phyloP scores from a whole-genome alignment of 2,329 filamentous ascomycete species.

The Bipolaris victoriae region DNA sequence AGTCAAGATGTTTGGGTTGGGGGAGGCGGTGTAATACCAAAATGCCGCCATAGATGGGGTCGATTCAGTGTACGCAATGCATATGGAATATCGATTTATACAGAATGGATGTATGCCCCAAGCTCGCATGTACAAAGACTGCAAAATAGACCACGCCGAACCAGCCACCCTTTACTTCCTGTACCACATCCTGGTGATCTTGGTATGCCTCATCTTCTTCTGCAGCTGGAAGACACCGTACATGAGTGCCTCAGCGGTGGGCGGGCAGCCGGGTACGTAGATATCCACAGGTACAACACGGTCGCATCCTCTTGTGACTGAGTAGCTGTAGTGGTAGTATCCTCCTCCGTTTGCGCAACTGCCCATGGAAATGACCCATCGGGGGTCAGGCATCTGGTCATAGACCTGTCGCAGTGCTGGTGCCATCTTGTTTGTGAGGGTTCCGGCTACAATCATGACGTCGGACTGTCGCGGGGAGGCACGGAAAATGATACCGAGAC shows the following conservation, averaged over 20 bases:
- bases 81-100: slow-evolving; percentile 22
- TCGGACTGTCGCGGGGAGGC: slow-evolving; percentile 89
- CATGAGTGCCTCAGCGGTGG: slow-evolving; percentile 61
- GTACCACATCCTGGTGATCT: slow-evolving; percentile 65
- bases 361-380: slow-evolving; percentile 87
- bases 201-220: slow-evolving; percentile 73
- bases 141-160: slow-evolving; percentile 20
- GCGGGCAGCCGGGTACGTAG: slow-evolving; percentile 77
- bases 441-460: slow-evolving; percentile 94
- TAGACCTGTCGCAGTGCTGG: slow-evolving; percentile 89
- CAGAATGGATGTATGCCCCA: slow-evolving; percentile 16
- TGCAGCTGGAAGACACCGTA: slow-evolving; percentile 76
- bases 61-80: slow-evolving; percentile 13
- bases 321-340: slow-evolving; percentile 88
- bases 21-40: slow-evolving; percentile 28
- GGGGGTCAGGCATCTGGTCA: slow-evolving; percentile 92
- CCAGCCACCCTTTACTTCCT: slow-evolving; percentile 51
- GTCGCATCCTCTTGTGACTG: slow-evolving; percentile 77
- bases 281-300: slow-evolving; percentile 83
- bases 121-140: slow-evolving; percentile 31
- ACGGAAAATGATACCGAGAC: slow-evolving; percentile 89
- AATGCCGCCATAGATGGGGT: neutral
- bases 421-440: slow-evolving; percentile 95
- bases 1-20: slow-evolving; percentile 49
- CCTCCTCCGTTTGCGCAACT: slow-evolving; percentile 84